Percentiles rank a stretch among this genome's conserved stretches.
Evolutionary conservation across 2,329 filamentous ascomycete species (phyloP).

Genomic region (Beauveria medogensis): DNA sequence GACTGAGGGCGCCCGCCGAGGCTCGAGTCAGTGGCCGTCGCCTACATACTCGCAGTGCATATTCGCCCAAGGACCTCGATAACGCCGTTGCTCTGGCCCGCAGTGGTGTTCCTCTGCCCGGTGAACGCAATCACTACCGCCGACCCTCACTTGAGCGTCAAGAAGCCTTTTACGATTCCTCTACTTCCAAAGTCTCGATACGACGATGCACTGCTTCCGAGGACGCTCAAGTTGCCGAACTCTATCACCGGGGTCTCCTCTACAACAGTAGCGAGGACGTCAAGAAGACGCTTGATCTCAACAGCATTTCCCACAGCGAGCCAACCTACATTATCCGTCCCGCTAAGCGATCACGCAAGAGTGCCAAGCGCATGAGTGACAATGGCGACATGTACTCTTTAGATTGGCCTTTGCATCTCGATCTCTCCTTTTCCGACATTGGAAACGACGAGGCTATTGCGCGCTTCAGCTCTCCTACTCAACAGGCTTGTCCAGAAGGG

Average conservation of each 20-base stretch:
- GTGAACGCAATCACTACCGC: slow-evolving; percentile 27
- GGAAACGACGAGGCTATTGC: slow-evolving; percentile 32
- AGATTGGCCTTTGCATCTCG: slow-evolving; percentile 24
- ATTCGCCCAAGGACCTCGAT: slow-evolving; percentile 1
- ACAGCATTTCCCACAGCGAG: slow-evolving; percentile 30
- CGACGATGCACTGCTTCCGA: slow-evolving; percentile 20
- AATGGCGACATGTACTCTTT: slow-evolving; percentile 15
- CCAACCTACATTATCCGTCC: slow-evolving; percentile 31
- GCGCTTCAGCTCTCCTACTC: slow-evolving; percentile 24
- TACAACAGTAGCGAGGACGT: slow-evolving; percentile 24
- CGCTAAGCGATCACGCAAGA: slow-evolving; percentile 25
- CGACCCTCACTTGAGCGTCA: slow-evolving; percentile 37
- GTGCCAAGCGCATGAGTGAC: slow-evolving; percentile 11
- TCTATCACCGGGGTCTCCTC: slow-evolving; percentile 37
- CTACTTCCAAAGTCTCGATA: slow-evolving; percentile 24
- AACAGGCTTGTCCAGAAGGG: slow-evolving; percentile 16
- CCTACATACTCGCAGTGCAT: background rate
- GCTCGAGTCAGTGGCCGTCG: background rate
- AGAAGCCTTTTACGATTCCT: slow-evolving; percentile 37
- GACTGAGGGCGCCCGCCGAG: background rate
- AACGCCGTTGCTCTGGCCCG: slow-evolving; percentile 29
- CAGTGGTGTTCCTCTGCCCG: slow-evolving; percentile 28
- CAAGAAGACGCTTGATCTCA: slow-evolving; percentile 26
- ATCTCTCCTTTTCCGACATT: slow-evolving; percentile 36
- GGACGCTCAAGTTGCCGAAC: slow-evolving; percentile 30